Base-by-base conservation (phyloP, 192 early-diverging fungal species). In the Coemansia asiatica region DNA sequence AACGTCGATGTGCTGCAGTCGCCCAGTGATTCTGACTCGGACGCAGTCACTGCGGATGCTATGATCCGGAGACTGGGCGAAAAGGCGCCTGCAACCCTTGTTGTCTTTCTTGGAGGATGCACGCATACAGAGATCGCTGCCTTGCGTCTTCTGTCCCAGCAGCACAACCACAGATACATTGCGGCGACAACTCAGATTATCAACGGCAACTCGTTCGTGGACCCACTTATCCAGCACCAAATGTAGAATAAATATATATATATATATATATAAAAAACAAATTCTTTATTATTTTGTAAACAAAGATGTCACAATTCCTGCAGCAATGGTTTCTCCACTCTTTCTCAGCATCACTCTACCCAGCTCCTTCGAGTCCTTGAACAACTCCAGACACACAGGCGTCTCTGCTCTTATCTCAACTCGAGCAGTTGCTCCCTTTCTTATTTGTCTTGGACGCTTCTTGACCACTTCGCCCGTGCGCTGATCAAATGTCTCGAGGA, bases 31-130 rank as follows among this genome's bases (percentile, higher is more conserved):
- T 79, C 67, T 75, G 28, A 84, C 71, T 50, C 79, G 64, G 73
- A 84, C 63, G 70, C 64, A 1, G 35, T 59, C 27, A 51, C 47
- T 16, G 63, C 63, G 2, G 72, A 69, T 56, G 63, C 54, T 29
- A 50, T 69, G 56, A 66, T 57, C 23, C 60, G 74, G 63, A 82
- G 82, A 29, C 82, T 84, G 25, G 81, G 75, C 22, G 77, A 83
- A 16, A 85, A 89, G 66, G 75, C 84, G 33, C 78, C 83, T 13
- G 84, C 88, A 15, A 96, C 95, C 7, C 67, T 98, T 47, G 87
- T 98, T 1, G 88, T 98, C 55, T 98, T 97, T 69, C 79, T 98
- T 12, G 96, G 96, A 36, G 96, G 96, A 18, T 97, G 96, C 74
- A 97, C 95, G 0, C 90, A 85, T 31, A 91, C 96, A 4, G 96